Evolutionary conservation across 371 early-diverging fungal genomes (phyloP), one percentile per base, ranked within the genome.

Genomic region (Apophysomyces ossiformis): DNA sequence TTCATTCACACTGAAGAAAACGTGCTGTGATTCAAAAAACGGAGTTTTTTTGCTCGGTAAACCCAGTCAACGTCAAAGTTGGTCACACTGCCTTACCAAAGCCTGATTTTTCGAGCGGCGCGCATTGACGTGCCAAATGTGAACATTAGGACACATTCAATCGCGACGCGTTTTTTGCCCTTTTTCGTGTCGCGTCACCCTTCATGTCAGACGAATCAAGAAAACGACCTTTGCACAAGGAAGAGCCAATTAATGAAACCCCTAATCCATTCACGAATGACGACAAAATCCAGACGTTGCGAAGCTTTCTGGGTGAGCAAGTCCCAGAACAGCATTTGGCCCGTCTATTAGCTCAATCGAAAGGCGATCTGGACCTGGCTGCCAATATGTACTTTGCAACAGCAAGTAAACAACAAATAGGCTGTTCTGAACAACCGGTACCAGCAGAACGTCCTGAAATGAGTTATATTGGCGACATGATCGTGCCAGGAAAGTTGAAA

Each of bases 381-480:
- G 54, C 60, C 11, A 68, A 68, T 54, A 46, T 44, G 8, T 64
- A 60, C 37, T 68, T 63, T 54, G 58, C 37, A 0, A 46, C 41
- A 5, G 35, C 61, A 37, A n/a, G 16, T 13, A 12, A 32, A 11
- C 12, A 45, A 15, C 43, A 37, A 21, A 0, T 18, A 16, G 6
- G 7, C 5, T 13, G 44, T 12, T 8, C 37, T 44, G 15, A 36
- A 4, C 15, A 63, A 21, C 7, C 56, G 26, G 11, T 8, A 36
- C 0, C 7, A 36, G 15, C 9, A 35, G 37, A 44, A 15, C 11
- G 26, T 7, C 13, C 57, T 9, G 37, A 9, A 15, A 58, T 66
- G 12, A 73, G 60, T 57, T 76, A 75, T 68, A 70, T 80, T 69
- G 81, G 81, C 21, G 81, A 80, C 39, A 18, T 75, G 5, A 73